Evolutionary conservation across 352 stramenopile species (phyloP), one percentile per base, ranked within the genome.

Genomic region (Pythium utonaiense): DNA sequence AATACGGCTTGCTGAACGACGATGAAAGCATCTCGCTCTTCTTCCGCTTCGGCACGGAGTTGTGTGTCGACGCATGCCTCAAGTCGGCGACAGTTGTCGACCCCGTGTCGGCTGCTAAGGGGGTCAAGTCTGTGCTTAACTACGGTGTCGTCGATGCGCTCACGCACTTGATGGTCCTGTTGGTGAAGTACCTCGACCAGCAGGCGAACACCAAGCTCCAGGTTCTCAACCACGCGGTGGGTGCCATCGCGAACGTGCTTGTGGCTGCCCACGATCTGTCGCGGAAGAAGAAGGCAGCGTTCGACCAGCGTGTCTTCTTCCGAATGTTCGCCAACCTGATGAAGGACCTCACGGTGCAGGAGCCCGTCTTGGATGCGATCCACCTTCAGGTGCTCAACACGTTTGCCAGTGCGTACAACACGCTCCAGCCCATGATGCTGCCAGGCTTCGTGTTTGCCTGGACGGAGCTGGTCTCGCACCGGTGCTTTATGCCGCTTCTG

Each of bases 221-320:
- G 47, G 84, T 98, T 45, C 67, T 99, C 44, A 98, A 98, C 75
- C 97, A 98, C 71, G 94, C 97, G 31, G 88, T 99, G 10, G 93
- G 91, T 31, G 91, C 94, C 19, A 93, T 97, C 60, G 89, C 96
- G n/a, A 93, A 97, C 45, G 89, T 96, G 41, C 82, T 99, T 60
- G 93, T 98, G 42, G 91, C 88, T 8, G 67, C 85, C 3, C 84
- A 94, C 50, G 84, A 95, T 49, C 57, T 88, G 41, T 85, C 80
- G 30, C 80, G 81, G 60, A 94, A 93, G 71, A 91, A 91, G 67
- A 90, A 95, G 62, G 73, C 68, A 10, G 55, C 70, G 6, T 99
- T 99, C 65, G 97, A 99, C 71, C 97, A 99, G 69, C 87, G 97
- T 41, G 97, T 98, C 33, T 99, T 98, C 84, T 99, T 99, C 76